phyloP scores from a whole-genome alignment of 129 eudicot species.

The Silybum marianum region DNA sequence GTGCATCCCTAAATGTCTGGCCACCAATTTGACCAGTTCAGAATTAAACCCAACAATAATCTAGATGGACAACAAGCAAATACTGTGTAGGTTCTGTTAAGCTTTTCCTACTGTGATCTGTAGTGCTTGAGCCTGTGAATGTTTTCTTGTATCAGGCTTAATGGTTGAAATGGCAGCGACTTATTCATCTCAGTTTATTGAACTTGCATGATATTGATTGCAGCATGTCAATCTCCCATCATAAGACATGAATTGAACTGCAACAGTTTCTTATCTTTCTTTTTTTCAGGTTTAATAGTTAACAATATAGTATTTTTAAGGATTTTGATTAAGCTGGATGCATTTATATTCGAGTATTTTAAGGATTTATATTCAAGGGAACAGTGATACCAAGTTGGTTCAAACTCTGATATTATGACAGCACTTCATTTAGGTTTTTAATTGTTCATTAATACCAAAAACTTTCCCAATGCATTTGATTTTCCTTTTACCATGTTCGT shows the following conservation, averaged over 20 bases:
- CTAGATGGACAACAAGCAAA: neutral
- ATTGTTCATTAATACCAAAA: neutral
- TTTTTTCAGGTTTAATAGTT: neutral
- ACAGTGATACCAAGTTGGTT: neutral
- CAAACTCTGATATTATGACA: neutral
- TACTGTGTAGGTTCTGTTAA: neutral
- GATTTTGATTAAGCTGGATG: neutral
- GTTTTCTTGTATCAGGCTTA: neutral
- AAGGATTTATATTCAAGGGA: neutral
- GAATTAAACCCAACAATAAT: no score
- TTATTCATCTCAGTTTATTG: neutral
- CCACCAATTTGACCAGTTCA: no score
- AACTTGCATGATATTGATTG: neutral
- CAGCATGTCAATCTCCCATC: neutral
- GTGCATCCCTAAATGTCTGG: no score
- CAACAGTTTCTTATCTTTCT: neutral
- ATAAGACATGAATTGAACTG: neutral
- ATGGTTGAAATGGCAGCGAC: neutral
- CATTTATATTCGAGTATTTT: neutral
- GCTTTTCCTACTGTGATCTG: neutral
- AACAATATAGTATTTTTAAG: no score
- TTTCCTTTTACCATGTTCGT: neutral
- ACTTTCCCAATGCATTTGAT: neutral
- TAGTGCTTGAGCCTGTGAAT: neutral
- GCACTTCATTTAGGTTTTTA: neutral